phyloP scores from a whole-genome alignment of 768 basidiomycete genomes.

The Phylloporus sp. region DNA sequence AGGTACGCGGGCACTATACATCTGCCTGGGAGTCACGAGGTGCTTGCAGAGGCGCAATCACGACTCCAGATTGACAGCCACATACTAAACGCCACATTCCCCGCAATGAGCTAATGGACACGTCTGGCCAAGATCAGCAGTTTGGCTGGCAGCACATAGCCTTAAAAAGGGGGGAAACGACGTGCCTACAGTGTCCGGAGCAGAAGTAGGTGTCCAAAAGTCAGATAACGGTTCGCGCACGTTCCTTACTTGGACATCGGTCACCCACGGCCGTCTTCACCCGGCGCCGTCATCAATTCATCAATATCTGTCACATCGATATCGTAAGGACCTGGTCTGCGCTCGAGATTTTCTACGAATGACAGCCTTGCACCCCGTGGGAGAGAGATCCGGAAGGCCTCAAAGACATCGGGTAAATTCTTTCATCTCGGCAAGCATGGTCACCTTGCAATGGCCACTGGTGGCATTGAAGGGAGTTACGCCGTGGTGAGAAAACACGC shows the following conservation, averaged over 20 bases:
- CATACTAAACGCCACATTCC: conserved; percentile 19
- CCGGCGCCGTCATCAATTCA: neutral
- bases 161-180: neutral
- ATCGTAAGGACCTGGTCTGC: conserved; percentile 4
- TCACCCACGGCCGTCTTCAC: conserved; percentile 9
- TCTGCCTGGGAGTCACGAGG: conserved; percentile 8
- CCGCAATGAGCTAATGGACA: conserved; percentile 22
- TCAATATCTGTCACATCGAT: conserved; percentile 7
- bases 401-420: conserved; percentile 6
- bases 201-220: neutral
- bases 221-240: conserved; percentile 6
- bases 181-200: conserved; percentile 1
- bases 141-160: neutral
- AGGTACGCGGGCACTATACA: conserved; percentile 7
- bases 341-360: conserved; percentile 1
- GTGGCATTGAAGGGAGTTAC: neutral
- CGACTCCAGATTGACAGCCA: conserved; percentile 13
- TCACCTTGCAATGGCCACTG: neutral
- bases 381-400: conserved; percentile 2
- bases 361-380: conserved; percentile 7
- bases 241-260: conserved; percentile 7
- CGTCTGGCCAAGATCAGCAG: conserved; percentile 14
- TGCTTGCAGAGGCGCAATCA: conserved; percentile 11
- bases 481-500: conserved; percentile 1
- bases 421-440: conserved; percentile 10